phyloP scores from a whole-genome alignment of 2,329 filamentous ascomycete genomes.

The Aspergillus versicolor region DNA sequence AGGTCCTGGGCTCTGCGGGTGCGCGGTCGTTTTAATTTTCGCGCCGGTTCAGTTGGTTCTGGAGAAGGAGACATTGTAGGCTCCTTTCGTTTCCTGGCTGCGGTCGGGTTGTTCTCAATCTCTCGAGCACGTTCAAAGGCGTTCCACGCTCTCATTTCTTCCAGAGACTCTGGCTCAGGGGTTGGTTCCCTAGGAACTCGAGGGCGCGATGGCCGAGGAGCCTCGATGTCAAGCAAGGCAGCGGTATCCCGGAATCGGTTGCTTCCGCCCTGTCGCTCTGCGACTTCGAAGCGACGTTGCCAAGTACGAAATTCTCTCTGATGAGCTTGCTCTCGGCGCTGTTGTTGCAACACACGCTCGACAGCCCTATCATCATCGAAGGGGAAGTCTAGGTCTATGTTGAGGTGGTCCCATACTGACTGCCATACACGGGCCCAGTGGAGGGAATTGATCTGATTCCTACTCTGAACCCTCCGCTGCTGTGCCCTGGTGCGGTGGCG shows the following conservation, averaged over 20 bases:
- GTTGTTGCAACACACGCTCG: conserved; percentile 57
- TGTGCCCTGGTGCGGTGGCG: conserved; percentile 49
- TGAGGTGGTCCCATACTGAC: conserved; percentile 76
- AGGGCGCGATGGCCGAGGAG: conserved; percentile 41
- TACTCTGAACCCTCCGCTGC: conserved; percentile 41
- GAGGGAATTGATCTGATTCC: conserved; percentile 47
- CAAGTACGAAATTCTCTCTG: conserved; percentile 66
- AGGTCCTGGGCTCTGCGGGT: conserved; percentile 66
- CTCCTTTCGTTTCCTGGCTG: conserved; percentile 52
- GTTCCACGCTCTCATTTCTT: conserved; percentile 85
- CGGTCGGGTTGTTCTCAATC: conserved; percentile 52
- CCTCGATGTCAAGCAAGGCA: conserved; percentile 55
- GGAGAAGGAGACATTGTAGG: conserved; percentile 76
- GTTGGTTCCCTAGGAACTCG: conserved; percentile 38
- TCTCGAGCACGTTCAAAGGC: conserved; percentile 83
- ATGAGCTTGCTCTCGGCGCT: conserved; percentile 49
- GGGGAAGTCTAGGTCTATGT: conserved; percentile 80
- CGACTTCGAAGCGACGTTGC: conserved; percentile 81
- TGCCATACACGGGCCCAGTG: conserved; percentile 82
- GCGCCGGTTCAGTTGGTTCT: conserved; percentile 66
- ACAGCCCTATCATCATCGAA: conserved; percentile 70
- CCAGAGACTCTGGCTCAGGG: conserved; percentile 68
- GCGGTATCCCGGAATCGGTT: conserved; percentile 71
- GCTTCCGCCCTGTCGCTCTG: conserved; percentile 72
- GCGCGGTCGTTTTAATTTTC: conserved; percentile 83